These are phyloP conservation scores for Eucalyptus polyanthemos DNA, from an alignment of 345 rosid genomes.

Conservation along the genomic window DNA sequence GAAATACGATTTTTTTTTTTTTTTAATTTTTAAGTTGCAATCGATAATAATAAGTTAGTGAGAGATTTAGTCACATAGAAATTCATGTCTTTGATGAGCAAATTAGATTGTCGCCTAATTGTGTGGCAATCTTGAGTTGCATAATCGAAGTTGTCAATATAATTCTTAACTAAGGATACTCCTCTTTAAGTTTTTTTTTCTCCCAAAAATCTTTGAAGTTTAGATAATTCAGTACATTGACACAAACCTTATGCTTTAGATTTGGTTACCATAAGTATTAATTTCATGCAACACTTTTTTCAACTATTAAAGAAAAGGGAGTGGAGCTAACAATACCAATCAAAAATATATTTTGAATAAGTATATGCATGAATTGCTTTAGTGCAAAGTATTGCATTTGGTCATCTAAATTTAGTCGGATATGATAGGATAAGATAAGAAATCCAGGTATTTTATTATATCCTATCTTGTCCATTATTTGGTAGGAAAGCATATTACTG, in stretches of 20 bases:
- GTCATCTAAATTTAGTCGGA: not conserved
- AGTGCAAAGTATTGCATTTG: not conserved
- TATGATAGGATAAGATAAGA: not conserved
- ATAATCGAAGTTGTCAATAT: not conserved
- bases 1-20: not conserved
- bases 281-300: not conserved
- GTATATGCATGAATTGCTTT: not conserved
- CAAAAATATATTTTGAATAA: not conserved
- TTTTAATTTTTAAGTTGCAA: not conserved
- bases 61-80: not conserved
- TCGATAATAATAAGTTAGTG: not conserved
- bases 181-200: not conserved
- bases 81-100: not conserved
- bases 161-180: not conserved
- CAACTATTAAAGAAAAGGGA: not conserved
- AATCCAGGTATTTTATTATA: too few species aligned
- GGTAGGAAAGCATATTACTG: not conserved
- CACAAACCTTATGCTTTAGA: not conserved
- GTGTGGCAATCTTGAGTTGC: not conserved
- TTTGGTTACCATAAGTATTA: not conserved
- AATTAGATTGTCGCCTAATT: not conserved
- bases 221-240: not conserved
- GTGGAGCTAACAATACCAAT: not conserved
- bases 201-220: not conserved
- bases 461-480: too few species aligned